Evolutionary conservation across 1,284 basidiomycete species (phyloP).

Genomic region (Peniophora sp.): DNA sequence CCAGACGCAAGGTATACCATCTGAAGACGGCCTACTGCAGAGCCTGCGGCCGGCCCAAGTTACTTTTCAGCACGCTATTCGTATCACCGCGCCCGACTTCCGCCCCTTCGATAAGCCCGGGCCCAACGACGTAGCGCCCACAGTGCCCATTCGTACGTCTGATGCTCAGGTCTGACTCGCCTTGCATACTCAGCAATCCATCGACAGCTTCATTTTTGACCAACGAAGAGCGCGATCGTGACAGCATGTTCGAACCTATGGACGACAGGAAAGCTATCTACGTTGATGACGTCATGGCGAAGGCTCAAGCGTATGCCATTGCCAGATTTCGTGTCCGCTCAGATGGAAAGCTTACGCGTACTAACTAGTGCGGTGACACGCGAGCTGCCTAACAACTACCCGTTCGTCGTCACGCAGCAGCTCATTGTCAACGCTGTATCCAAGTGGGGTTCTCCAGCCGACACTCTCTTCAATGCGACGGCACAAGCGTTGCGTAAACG

Average conservation of each 20-base stretch:
- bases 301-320: conserved; percentile 36
- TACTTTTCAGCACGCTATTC: conserved; percentile 38
- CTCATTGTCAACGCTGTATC: conserved; percentile 39
- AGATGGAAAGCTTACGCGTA: not conserved
- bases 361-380: conserved; percentile 50
- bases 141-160: not conserved
- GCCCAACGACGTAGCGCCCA: not conserved
- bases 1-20: conserved; percentile 45
- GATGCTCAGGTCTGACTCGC: not conserved
- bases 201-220: conserved; percentile 28
- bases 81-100: conserved; percentile 44
- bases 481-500: conserved; percentile 30
- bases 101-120: conserved; percentile 20
- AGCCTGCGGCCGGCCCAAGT: conserved; percentile 40
- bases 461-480: conserved; percentile 38
- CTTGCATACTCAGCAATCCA: conserved; percentile 4
- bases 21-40: conserved; percentile 44
- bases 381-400: conserved; percentile 59
- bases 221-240: conserved; percentile 23
- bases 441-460: conserved; percentile 43
- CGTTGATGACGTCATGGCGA: conserved; percentile 46
- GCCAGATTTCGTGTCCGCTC: not conserved
- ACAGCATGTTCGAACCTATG: conserved; percentile 3
- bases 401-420: conserved; percentile 47
- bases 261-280: conserved; percentile 28